Conservation (phyloP, 2,329 filamentous ascomycete genomes). For the Cytospora piceae region DNA sequence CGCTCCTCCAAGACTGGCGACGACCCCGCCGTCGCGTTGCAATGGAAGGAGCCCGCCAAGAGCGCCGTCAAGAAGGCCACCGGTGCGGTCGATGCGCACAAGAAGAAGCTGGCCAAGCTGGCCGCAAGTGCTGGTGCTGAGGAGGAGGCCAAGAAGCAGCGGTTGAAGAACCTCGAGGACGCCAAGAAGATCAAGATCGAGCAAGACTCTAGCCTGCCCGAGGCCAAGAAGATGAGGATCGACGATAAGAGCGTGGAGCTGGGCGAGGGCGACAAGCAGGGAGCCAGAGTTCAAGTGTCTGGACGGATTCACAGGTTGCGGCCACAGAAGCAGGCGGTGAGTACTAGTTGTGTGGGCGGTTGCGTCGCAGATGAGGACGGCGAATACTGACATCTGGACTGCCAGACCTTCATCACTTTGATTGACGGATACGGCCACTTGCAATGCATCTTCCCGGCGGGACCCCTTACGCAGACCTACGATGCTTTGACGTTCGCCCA, state of each 20-base stretch:
- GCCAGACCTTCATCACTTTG: conserved; percentile 73
- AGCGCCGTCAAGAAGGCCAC: conserved; percentile 84
- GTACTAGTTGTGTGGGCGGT: neutral
- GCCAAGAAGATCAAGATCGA: conserved; percentile 75
- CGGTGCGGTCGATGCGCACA: conserved; percentile 72
- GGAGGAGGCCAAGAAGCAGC: conserved; percentile 72
- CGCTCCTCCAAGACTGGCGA: conserved; percentile 70
- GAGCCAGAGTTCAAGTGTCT: conserved; percentile 76
- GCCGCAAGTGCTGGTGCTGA: conserved; percentile 72
- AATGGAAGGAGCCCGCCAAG: conserved; percentile 84
- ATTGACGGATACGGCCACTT: conserved; percentile 82
- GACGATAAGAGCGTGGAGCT: conserved; percentile 68
- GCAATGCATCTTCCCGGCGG: conserved; percentile 78
- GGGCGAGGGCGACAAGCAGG: conserved; percentile 61
- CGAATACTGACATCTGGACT: conserved; percentile 10
- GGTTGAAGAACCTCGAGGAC: conserved; percentile 72
- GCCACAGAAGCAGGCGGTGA: conserved; percentile 77
- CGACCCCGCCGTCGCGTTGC: conserved; percentile 64
- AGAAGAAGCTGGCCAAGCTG: conserved; percentile 84
- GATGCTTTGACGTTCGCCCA: conserved; percentile 83
- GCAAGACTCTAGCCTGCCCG: conserved; percentile 76
- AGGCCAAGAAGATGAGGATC: conserved; percentile 76
- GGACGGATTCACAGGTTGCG: conserved; percentile 83
- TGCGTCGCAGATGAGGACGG: no score
- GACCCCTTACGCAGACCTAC: conserved; percentile 87